phyloP scores from a whole-genome alignment of 345 rosid species.

The Hirschfeldia incana region DNA sequence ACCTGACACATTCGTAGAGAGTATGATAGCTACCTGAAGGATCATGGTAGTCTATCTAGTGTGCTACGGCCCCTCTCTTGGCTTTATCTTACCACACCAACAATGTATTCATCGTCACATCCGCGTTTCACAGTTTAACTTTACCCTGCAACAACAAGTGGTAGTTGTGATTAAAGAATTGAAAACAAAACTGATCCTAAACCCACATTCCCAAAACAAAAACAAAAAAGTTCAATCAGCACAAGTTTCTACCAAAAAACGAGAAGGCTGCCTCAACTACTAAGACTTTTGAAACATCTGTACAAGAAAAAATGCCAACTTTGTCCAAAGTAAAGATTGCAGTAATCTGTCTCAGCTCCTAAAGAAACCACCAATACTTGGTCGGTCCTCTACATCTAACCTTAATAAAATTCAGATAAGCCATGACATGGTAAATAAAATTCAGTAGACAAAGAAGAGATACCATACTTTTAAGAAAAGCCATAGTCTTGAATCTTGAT shows the following conservation, averaged over 20 bases:
- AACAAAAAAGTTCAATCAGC: neutral
- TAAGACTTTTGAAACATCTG: neutral
- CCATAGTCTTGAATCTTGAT: slow-evolving; percentile 11
- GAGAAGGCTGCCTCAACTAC: neutral
- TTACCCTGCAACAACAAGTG: slow-evolving; percentile 46
- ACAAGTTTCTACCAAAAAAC: neutral
- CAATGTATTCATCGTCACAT: slow-evolving; percentile 51
- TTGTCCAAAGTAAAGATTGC: neutral
- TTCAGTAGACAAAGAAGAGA: neutral
- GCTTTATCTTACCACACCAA: slow-evolving; percentile 8
- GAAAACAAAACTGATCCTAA: slow-evolving; percentile 4
- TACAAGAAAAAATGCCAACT: neutral
- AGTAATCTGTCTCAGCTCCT: neutral
- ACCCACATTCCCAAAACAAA: neutral
- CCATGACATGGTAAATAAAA: neutral
- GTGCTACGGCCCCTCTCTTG: neutral
- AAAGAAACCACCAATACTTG: neutral
- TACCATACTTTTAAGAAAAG: neutral
- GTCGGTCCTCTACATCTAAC: neutral
- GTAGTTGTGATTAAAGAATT: slow-evolving; percentile 13
- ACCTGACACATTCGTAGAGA: slow-evolving; percentile 7
- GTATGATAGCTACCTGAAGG: slow-evolving; percentile 27
- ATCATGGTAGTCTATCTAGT: slow-evolving; percentile 18
- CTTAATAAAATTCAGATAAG: neutral
- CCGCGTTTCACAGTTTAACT: slow-evolving; percentile 42